Evolutionary conservation across 768 basidiomycete species (phyloP).

Genomic region (Suillus cothurnatus): DNA sequence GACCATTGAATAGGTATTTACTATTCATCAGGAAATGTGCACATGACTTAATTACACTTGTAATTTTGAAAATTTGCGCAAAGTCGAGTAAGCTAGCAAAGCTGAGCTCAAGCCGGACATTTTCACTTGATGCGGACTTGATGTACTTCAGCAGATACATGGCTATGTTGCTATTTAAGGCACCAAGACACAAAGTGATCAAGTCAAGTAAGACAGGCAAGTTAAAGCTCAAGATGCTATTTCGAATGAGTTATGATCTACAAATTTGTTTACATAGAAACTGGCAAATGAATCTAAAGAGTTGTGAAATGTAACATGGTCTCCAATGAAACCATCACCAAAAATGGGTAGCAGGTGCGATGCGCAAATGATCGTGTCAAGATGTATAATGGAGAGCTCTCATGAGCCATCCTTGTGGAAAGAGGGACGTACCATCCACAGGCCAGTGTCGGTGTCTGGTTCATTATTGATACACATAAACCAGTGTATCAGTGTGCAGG

Average conservation of each 20-base stretch:
- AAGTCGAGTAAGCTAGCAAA: not conserved
- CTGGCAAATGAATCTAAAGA: slow-evolving; percentile 5
- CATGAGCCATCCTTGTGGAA: slow-evolving; percentile 6
- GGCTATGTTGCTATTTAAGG: not conserved
- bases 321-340: slow-evolving; percentile 3
- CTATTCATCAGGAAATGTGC: not conserved
- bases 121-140: not conserved
- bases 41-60: not conserved
- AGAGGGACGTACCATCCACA: slow-evolving; percentile 16
- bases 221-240: not conserved
- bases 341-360: slow-evolving; percentile 12
- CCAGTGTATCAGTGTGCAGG: slow-evolving; percentile 14
- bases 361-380: slow-evolving; percentile 8
- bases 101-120: not conserved
- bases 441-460: slow-evolving; percentile 7
- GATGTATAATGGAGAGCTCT: slow-evolving; percentile 6
- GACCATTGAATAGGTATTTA: too few species aligned
- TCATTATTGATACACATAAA: not conserved
- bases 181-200: not conserved
- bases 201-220: not conserved
- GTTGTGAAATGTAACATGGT: not conserved
- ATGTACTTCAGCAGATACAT: not conserved
- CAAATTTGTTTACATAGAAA: slow-evolving; percentile 15
- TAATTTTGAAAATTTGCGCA: not conserved
- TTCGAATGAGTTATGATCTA: slow-evolving; percentile 13